Conservation (phyloP, 164 flowering plant genomes). For the Umbilicus rupestris region DNA sequence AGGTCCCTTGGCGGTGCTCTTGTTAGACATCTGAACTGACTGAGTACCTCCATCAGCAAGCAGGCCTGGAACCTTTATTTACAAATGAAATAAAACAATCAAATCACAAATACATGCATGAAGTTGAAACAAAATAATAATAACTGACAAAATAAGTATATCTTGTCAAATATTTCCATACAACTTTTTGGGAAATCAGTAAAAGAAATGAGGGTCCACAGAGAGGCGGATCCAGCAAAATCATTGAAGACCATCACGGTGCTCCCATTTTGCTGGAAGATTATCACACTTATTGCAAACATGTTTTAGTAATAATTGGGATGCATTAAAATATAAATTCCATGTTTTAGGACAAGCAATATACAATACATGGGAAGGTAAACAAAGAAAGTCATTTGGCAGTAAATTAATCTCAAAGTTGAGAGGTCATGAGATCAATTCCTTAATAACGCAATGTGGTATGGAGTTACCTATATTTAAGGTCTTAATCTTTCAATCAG, state of each 20-base stretch:
- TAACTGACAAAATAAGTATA: not conserved
- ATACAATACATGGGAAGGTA: no score
- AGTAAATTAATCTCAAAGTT: no score
- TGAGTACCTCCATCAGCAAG: conserved; percentile 21
- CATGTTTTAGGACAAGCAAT: no score
- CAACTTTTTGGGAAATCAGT: not conserved
- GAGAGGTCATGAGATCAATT: no score
- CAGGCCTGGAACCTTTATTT: conserved; percentile 27
- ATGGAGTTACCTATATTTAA: no score
- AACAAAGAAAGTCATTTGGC: no score
- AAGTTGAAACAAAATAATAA: not conserved
- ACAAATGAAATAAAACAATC: not conserved
- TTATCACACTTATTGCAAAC: no score
- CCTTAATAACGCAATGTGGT: no score
- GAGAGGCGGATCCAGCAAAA: not conserved
- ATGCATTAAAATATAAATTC: no score
- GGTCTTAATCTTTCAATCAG: no score
- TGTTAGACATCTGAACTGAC: conserved; percentile 21
- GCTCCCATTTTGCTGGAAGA: not conserved
- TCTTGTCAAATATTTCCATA: not conserved
- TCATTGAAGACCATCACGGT: not conserved
- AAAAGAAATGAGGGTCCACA: not conserved
- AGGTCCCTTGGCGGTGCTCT: conserved; percentile 36
- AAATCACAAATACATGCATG: not conserved
- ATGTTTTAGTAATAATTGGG: no score